Percentiles rank a stretch among this genome's conserved stretches.
Conservation (phyloP, 768 basidiomycete species). For the Pholiota conissans region DNA sequence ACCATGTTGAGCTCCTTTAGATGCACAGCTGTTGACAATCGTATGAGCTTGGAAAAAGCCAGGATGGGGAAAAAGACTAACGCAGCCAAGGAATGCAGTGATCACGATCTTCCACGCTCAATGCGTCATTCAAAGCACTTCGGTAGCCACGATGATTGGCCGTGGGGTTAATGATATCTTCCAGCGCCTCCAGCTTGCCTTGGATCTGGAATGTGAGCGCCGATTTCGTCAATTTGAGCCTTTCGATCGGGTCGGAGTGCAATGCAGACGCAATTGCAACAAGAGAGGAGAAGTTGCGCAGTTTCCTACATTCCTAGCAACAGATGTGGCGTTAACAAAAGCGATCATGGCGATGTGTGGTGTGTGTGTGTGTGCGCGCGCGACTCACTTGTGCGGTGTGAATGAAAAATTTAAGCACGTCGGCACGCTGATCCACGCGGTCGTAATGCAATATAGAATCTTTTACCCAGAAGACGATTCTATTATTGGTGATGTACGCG, state of each 20-base stretch:
- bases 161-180: slow-evolving; percentile 32
- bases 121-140: slow-evolving; percentile 27
- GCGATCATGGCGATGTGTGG: background rate
- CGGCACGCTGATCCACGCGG: slow-evolving; percentile 33
- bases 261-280: slow-evolving; percentile 43
- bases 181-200: slow-evolving; percentile 31
- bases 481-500: slow-evolving; percentile 35
- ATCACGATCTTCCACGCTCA: slow-evolving; percentile 20
- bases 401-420: slow-evolving; percentile 45
- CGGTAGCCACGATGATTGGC: slow-evolving; percentile 39
- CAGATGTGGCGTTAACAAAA: background rate
- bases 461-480: slow-evolving; percentile 39
- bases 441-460: slow-evolving; percentile 40
- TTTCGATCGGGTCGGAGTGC: slow-evolving; percentile 37
- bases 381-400: slow-evolving; percentile 37
- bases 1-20: slow-evolving; percentile 34
- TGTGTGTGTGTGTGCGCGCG: background rate
- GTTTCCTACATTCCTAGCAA: slow-evolving; percentile 40
- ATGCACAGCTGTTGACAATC: slow-evolving; percentile 35
- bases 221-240: slow-evolving; percentile 33
- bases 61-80: slow-evolving; percentile 13
- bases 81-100: slow-evolving; percentile 44
- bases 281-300: slow-evolving; percentile 44
- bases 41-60: background rate
- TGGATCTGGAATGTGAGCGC: slow-evolving; percentile 27